Evolutionary conservation across 129 eudicot species (phyloP).

Genomic region (Escallonia herrerae): DNA sequence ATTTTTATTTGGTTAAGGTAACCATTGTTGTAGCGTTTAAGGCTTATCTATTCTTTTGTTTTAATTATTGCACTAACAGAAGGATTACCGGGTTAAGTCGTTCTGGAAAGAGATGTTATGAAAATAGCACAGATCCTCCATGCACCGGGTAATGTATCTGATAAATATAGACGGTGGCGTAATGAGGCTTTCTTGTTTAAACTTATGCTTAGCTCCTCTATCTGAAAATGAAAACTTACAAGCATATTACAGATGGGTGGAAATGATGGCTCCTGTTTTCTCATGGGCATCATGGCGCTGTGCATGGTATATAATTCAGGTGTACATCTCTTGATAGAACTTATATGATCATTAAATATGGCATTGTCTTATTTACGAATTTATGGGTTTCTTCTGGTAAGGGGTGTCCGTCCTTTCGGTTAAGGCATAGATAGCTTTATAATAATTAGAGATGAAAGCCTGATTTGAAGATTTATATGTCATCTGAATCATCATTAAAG

Average conservation of each 20-base stretch:
- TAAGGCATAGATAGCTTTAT: no score
- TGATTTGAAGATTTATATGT: no score
- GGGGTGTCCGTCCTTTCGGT: no score
- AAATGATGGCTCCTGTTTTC: slow-evolving; percentile 98
- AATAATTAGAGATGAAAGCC: no score
- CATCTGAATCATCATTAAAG: no score
- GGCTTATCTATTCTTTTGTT: background rate
- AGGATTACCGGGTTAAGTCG: slow-evolving; percentile 47
- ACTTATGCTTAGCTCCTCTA: background rate
- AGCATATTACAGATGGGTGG: slow-evolving; percentile 58
- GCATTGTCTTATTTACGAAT: no score
- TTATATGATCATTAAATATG: no score
- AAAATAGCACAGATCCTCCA: slow-evolving; percentile 74
- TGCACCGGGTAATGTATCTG: slow-evolving; percentile 65
- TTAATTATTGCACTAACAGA: slow-evolving; percentile 31
- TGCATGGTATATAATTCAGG: slow-evolving; percentile 95
- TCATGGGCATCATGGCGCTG: slow-evolving; percentile 89
- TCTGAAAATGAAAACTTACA: background rate
- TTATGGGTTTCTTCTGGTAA: no score
- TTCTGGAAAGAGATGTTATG: slow-evolving; percentile 53
- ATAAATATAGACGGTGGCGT: background rate
- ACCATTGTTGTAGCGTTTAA: background rate
- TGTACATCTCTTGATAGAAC: slow-evolving; percentile 1
- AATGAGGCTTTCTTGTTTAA: slow-evolving; percentile 1
- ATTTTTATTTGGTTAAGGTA: background rate